Percentiles rank a stretch among this genome's conserved stretches.
phyloP scores from a whole-genome alignment of 2,329 filamentous ascomycete species.

The Epichloe bromicola region DNA sequence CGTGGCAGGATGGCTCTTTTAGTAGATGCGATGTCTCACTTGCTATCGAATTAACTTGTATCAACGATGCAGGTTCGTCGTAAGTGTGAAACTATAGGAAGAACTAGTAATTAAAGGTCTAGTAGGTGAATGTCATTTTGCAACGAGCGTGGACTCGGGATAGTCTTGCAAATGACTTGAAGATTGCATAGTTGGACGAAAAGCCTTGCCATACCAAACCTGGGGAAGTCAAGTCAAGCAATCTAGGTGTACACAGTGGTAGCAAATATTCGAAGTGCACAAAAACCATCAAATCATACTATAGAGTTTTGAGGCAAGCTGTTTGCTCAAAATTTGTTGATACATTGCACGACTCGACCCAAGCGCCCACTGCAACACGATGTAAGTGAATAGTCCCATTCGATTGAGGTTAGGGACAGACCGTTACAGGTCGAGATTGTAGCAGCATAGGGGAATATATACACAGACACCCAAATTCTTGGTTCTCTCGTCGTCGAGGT shows the following conservation, averaged over 20 bases:
- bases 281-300: background rate
- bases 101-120: background rate
- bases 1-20: background rate
- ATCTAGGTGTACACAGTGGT: background rate
- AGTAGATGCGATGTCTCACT: background rate
- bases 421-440: too few relatives aligned
- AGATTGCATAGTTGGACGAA: background rate
- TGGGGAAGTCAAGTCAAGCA: background rate
- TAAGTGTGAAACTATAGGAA: background rate
- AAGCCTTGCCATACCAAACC: background rate
- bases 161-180: background rate
- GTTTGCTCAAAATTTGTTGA: conserved; percentile 1
- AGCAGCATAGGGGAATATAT: too few relatives aligned
- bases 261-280: background rate
- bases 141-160: background rate
- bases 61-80: background rate
- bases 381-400: background rate
- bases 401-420: too few relatives aligned
- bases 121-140: background rate
- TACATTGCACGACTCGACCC: background rate
- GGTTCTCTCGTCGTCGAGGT: too few relatives aligned
- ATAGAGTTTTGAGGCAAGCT: background rate
- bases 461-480: too few relatives aligned
- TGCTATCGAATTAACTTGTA: background rate
- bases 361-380: background rate